phyloP scores from a whole-genome alignment of 1,139 yeast genomes.

The Kurtzmaniella quercitrusa region DNA sequence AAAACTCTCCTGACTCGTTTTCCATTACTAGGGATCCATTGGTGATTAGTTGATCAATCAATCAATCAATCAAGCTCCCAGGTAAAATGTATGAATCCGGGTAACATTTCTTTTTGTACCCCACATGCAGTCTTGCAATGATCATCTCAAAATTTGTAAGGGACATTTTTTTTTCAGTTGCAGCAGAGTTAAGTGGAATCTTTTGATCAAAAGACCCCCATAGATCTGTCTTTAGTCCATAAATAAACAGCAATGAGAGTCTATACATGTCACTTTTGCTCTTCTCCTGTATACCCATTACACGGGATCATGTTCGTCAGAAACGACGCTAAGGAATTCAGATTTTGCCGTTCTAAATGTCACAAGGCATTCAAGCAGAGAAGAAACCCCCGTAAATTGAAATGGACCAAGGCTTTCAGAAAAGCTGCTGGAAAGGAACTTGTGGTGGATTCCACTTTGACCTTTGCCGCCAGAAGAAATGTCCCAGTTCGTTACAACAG shows the following conservation, averaged over 20 bases:
- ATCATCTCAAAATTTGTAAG: conserved; percentile 2
- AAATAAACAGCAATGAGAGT: conserved; percentile 63
- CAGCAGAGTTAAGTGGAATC: background rate
- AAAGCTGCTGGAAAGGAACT: conserved; percentile 98
- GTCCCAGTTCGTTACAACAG: conserved; percentile 97
- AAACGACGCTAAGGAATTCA: conserved; percentile 95
- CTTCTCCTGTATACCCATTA: conserved; percentile 95
- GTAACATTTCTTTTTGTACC: background rate
- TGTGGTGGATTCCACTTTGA: conserved; percentile 94
- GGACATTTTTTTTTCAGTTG: background rate
- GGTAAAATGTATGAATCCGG: no score
- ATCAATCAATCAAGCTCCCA: background rate
- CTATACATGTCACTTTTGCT: conserved; percentile 92
- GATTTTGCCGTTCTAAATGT: conserved; percentile 97
- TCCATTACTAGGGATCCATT: no score
- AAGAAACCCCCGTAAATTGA: conserved; percentile 96
- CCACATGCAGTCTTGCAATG: conserved; percentile 1
- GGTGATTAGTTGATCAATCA: no score
- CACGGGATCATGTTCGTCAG: conserved; percentile 98
- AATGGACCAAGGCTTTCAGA: conserved; percentile 98
- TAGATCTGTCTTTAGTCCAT: background rate
- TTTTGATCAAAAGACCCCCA: background rate
- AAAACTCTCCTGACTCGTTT: no score
- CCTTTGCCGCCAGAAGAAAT: conserved; percentile 95
- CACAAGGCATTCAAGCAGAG: conserved; percentile 97